Base-by-base conservation (phyloP, 495 filamentous ascomycete species). In the Tetracladium setigerum region DNA sequence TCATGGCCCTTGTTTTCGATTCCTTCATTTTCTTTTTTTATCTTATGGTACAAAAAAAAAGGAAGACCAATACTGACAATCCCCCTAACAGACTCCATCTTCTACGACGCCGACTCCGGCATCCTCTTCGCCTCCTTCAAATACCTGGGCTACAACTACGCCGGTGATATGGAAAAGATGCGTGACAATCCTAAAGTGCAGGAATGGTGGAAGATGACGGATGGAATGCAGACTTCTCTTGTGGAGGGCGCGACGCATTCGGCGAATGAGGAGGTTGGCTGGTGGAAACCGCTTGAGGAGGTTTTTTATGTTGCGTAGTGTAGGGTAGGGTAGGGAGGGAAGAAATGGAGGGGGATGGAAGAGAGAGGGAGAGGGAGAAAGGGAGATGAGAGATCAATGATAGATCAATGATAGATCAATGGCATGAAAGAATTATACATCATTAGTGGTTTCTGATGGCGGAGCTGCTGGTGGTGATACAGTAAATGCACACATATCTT, bases 121-220 rank as follows among this genome's bases (percentile, higher is more conserved):
- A 78, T 79, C 22, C 67, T 89, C 0, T 89, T 87, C 54, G 82
- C 81, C 7, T 78, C 66, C 22, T 87, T 87, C 64, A 87, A 86
- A 61, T 88, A 89, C 48, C 68, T 83, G 14, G 84, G 85, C 1
- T 70, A 71, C 41, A 76, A 86, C 62, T 87, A 73, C 30, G 79
- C 74, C 1, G 78, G 64, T 1, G 84, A 87, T 65, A 88, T 88
- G 84, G 69, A 74, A 64, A 67, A 67, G 41, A 88, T 87, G 84
- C 63, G 68, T 5, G 75, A 72, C 17, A 83, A 85, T 55, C 72
- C 76, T 1, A 84, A 82, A 51, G 81, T 88, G 15, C 72, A 77
- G 35, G 80, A 86, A 60, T 89, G 84, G 85, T 89, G 85, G 84
- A 67, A 67, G 27, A 81, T 89, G 76, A 88, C 85, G 16, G 84